phyloP scores from a whole-genome alignment of 1,284 basidiomycete species.

The Austroboletus novae-zelandiae region DNA sequence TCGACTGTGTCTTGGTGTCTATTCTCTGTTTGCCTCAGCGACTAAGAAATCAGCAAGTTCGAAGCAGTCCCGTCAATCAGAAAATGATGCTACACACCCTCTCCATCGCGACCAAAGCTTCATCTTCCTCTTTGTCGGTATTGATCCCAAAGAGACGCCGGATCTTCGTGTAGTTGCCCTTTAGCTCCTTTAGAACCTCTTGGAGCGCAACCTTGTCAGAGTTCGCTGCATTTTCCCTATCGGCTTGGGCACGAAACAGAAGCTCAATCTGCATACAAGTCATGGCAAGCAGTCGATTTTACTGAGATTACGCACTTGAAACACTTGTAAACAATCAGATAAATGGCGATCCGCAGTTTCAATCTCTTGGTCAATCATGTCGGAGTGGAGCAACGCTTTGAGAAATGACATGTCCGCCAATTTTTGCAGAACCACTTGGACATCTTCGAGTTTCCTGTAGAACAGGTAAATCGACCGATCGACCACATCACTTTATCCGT shows the following conservation, averaged over 20 bases:
- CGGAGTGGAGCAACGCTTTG: conserved; percentile 4
- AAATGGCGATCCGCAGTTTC: background rate
- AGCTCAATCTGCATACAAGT: background rate
- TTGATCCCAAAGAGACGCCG: background rate
- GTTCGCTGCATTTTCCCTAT: background rate
- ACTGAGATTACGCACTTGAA: background rate
- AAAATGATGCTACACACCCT: background rate
- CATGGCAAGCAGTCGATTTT: too few relatives aligned
- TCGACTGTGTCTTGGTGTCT: background rate
- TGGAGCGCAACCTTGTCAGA: background rate
- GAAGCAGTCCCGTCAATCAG: background rate
- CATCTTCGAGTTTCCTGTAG: background rate
- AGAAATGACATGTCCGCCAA: conserved; percentile 3
- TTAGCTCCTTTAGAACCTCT: background rate
- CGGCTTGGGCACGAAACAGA: background rate
- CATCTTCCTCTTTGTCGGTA: background rate
- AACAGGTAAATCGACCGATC: too few relatives aligned
- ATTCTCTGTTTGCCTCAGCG: background rate
- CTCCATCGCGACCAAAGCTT: background rate
- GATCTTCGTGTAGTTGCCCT: background rate
- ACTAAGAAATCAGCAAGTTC: background rate
- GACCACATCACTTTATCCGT: background rate
- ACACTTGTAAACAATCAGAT: background rate
- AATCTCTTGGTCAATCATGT: background rate
- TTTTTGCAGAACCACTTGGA: background rate